These are phyloP conservation scores for Pseudogymnoascus sp. DNA, from an alignment of 2,329 filamentous ascomycete species.

Conservation along the genomic window DNA sequence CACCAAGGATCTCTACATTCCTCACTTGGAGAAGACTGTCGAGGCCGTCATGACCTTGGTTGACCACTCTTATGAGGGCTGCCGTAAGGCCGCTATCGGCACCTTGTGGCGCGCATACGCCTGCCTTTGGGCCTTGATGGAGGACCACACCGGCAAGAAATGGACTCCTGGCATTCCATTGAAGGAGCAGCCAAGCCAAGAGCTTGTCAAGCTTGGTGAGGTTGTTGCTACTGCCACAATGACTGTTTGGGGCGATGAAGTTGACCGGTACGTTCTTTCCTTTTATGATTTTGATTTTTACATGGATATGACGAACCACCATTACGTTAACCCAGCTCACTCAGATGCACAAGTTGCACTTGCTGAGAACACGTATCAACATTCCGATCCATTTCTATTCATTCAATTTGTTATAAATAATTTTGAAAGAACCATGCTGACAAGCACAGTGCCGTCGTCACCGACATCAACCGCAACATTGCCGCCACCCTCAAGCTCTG, in stretches of 20 bases:
- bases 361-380: constrained; percentile 78
- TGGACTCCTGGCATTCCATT: constrained; percentile 85
- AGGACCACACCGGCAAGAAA: constrained; percentile 68
- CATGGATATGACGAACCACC: constrained; percentile 67
- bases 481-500: constrained; percentile 84
- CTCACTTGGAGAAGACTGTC: constrained; percentile 83
- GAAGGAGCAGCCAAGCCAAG: constrained; percentile 66
- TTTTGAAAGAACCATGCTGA: constrained; percentile 33
- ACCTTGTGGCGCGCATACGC: constrained; percentile 92
- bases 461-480: constrained; percentile 90
- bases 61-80: constrained; percentile 86
- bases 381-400: constrained; percentile 32
- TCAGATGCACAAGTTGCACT: constrained; percentile 78
- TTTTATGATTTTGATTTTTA: constrained; percentile 17
- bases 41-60: constrained; percentile 71
- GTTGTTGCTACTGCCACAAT: constrained; percentile 79
- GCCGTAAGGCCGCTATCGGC: constrained; percentile 82
- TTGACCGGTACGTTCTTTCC: constrained; percentile 69
- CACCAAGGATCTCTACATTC: constrained; percentile 69
- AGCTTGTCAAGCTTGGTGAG: constrained; percentile 77
- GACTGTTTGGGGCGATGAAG: constrained; percentile 79
- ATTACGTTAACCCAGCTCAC: constrained; percentile 99
- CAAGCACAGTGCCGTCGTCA: constrained; percentile 65
- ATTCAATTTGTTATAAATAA: constrained; percentile 12
- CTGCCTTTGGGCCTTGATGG: constrained; percentile 79